These are phyloP conservation scores for Aspergillus ostianus DNA, from an alignment of 495 filamentous ascomycete genomes.

Conservation along the genomic window DNA sequence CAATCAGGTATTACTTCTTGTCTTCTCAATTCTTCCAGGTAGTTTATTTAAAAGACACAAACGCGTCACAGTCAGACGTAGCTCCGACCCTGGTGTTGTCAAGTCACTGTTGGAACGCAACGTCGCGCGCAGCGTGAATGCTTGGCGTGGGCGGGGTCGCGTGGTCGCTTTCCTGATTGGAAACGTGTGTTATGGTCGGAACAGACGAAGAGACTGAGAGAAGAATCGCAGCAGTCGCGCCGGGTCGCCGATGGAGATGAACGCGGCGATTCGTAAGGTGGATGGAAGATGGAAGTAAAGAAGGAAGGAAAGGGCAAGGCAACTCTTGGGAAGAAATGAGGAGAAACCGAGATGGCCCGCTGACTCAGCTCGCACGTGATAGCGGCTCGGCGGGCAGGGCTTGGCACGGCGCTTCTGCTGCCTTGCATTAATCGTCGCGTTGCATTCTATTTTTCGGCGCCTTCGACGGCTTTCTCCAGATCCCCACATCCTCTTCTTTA, in stretches of 20 bases:
- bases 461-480: slow-evolving; percentile 20
- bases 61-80: slow-evolving; percentile 10
- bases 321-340: slow-evolving; percentile 14
- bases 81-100: slow-evolving; percentile 6
- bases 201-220: slow-evolving; percentile 2
- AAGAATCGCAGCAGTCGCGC: background rate
- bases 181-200: background rate
- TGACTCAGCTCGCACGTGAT: slow-evolving; percentile 24
- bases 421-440: slow-evolving; percentile 15
- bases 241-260: background rate
- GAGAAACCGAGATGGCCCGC: slow-evolving; percentile 13
- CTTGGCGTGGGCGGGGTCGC: slow-evolving; percentile 39
- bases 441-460: slow-evolving; percentile 12
- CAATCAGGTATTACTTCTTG: slow-evolving; percentile 37
- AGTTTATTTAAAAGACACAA: slow-evolving; percentile 21
- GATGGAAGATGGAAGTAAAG: slow-evolving; percentile 17
- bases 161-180: slow-evolving; percentile 18
- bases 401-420: slow-evolving; percentile 18
- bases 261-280: slow-evolving; percentile 3
- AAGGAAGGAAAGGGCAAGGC: slow-evolving; percentile 11
- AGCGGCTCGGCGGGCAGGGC: slow-evolving; percentile 21
- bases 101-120: slow-evolving; percentile 6
- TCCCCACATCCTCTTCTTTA: slow-evolving; percentile 18
- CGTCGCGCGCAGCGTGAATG: slow-evolving; percentile 21
- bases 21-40: slow-evolving; percentile 23